Base-by-base conservation (phyloP, 768 basidiomycete species). In the Phylloporus sp. region DNA sequence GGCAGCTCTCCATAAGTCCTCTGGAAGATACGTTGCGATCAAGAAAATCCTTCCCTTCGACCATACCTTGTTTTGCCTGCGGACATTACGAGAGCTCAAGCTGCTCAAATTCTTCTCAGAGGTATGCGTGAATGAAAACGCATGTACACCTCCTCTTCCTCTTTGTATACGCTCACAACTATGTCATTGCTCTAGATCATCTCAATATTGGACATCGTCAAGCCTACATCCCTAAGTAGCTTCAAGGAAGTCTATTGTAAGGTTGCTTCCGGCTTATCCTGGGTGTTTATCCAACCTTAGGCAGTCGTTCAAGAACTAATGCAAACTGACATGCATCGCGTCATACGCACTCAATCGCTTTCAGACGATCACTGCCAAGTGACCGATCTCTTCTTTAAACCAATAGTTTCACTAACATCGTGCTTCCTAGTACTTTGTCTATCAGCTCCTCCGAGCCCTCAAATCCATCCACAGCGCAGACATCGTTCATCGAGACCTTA, bases 41-140 rank as follows among this genome's bases (percentile, higher is more conserved):
- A 97, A 95, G 80, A 93, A 91, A 72, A 87, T 97, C 62, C 82
- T 89, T 36, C 94, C 93, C 9, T 95, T 97, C 69, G 94, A 95
- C 63, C 94, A 95, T 66, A 86, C 90, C 28, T 77, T 95, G 69
- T 95, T 94, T 74, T 91, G 88, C 61, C 73, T 95, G 65, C 80
- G 88, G 52, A 97, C 94, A 2, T 74, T 97, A 47, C 80, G 94
- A 54, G 95, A 97, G 73, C 78, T 97, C 67, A 95, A 97, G 73
- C 76, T 97, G 18, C 78, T 89, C 67, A 87, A 86, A 67, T 89
- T 89, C 75, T 88, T 90, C 71, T 86, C 86, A 6, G 85, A 86
- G 59, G 77, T 80, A 40, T 88, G 86, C 60, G 74, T 88, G 43
- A 90, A 88, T 61, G 89, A 91, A 71, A 91, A 91, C 63, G 88